These are phyloP conservation scores for Mortierella sp. DNA, from an alignment of 371 early-diverging fungal species.

Conservation along the genomic window DNA sequence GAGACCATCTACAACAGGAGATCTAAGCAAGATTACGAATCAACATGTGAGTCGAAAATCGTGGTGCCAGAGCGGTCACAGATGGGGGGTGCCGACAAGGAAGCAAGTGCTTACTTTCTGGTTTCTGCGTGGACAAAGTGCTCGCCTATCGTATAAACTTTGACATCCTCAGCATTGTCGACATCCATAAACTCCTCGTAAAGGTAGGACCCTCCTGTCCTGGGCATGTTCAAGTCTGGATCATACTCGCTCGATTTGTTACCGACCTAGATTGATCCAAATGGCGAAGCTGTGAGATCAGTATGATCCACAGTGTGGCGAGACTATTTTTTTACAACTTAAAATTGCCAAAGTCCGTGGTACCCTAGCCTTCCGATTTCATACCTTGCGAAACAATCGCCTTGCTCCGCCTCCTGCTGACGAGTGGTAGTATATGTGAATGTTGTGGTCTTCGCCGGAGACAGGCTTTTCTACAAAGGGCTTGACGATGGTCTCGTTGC, in stretches of 20 bases:
- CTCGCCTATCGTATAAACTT: constrained; percentile 95
- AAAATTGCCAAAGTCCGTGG: too few species aligned
- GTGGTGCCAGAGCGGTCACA: too few species aligned
- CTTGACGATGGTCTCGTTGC: constrained; percentile 76
- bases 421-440: constrained; percentile 92
- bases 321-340: too few species aligned
- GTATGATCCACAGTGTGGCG: too few species aligned
- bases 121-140: constrained; percentile 96
- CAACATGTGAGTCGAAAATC: too few species aligned
- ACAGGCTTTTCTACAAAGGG: constrained; percentile 99
- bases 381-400: constrained; percentile 93
- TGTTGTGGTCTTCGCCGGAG: constrained; percentile 97
- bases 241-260: constrained; percentile 96
- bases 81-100: too few species aligned
- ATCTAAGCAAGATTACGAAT: constrained; percentile 60
- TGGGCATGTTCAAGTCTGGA: constrained; percentile 71
- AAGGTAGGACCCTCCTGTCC: constrained; percentile 87
- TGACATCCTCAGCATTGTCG: constrained; percentile 96
- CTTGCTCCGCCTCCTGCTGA: constrained; percentile 93
- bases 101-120: constrained; percentile 78
- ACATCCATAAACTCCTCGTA: constrained; percentile 97
- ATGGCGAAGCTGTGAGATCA: too few species aligned
- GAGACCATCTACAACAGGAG: constrained; percentile 97
- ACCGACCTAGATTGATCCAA: constrained; percentile 66
- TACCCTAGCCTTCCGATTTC: background rate